Percentiles rank a stretch among this genome's conserved stretches.
Evolutionary conservation across 2,329 filamentous ascomycete species (phyloP).

Genomic region (Phaeophleospora eucalypticola): DNA sequence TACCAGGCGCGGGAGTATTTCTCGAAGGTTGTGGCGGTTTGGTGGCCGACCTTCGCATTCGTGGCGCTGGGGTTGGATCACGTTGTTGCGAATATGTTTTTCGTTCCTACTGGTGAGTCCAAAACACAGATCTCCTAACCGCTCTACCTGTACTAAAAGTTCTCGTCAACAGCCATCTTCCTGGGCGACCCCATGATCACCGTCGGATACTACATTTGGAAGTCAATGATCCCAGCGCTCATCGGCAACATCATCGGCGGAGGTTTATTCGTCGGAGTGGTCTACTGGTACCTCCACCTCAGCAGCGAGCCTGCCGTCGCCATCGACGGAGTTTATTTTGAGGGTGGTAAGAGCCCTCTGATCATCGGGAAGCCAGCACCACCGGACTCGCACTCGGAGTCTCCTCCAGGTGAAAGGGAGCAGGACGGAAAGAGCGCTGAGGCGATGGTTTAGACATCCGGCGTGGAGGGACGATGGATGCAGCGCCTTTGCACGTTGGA

Average conservation of each 20-base stretch:
- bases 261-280: conserved; percentile 48
- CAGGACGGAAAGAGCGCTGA: conserved; percentile 12
- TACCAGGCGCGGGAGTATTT: conserved; percentile 49
- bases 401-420: neutral
- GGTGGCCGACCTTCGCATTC: conserved; percentile 33
- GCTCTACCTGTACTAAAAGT: neutral
- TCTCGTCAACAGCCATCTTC: conserved; percentile 44
- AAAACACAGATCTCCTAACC: too few species aligned
- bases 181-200: conserved; percentile 41
- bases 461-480: neutral
- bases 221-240: conserved; percentile 51
- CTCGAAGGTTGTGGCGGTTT: conserved; percentile 54
- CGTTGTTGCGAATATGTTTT: conserved; percentile 56
- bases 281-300: conserved; percentile 45
- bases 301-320: conserved; percentile 12
- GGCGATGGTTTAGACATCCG: conserved; percentile 13
- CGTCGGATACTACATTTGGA: conserved; percentile 54
- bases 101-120: conserved; percentile 29
- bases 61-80: conserved; percentile 44
- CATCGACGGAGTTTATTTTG: conserved; percentile 15
- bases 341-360: conserved; percentile 10
- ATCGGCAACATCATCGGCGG: conserved; percentile 55
- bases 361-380: neutral
- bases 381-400: neutral
- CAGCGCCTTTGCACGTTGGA: too few species aligned